Base-by-base conservation (phyloP, 805 yeast species). In the Lachancea cidri region DNA sequence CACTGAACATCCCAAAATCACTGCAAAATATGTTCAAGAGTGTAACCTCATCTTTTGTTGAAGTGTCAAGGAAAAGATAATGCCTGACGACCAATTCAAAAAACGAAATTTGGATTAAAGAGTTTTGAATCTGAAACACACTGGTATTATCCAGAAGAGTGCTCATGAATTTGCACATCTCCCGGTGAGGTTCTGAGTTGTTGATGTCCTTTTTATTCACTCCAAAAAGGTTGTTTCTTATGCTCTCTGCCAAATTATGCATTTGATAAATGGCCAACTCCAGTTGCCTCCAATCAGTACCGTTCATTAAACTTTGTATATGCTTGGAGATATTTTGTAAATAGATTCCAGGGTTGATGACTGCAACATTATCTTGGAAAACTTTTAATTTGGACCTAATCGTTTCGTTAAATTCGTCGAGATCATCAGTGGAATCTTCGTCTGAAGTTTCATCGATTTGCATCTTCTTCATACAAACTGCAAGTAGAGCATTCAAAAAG, bases 211-310 rank as follows among this genome's bases (percentile, higher is more conserved):
- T 71, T 57, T 86, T 81, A 32, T 83, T 81, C 31, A 84, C 55
- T 52, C 79, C 79, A 62, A 87, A 76, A n/a, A 82, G 62, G 50
- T 86, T 86, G 53, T 81, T 84, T 60, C 86, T 78, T 43, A 89
- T 69, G 42, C 85, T 76, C 46, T 91, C 98, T 38, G 88, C 79
- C 49, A 82, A 80, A 49, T 81, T 83, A 39, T 79, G 76, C 55
- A 93, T 72, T 64, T 89, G 94, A 58, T 72, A 88, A 39, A 93
- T 68, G 2, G 96, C 97, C 48, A 93, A 71, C 63, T 93, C 99
- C 30, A 86, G 71, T 19, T 74, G 77, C 58, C 87, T 77, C 98
- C 98, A 89, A 48, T 80, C 77, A 5, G 48, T 50, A 17, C 54
- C 51, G 2, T 45, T 57, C 57, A 54, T 69, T 65, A 38, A 74